Conservation (phyloP, 2,329 filamentous ascomycete species). For the Bipolaris zeicola region DNA sequence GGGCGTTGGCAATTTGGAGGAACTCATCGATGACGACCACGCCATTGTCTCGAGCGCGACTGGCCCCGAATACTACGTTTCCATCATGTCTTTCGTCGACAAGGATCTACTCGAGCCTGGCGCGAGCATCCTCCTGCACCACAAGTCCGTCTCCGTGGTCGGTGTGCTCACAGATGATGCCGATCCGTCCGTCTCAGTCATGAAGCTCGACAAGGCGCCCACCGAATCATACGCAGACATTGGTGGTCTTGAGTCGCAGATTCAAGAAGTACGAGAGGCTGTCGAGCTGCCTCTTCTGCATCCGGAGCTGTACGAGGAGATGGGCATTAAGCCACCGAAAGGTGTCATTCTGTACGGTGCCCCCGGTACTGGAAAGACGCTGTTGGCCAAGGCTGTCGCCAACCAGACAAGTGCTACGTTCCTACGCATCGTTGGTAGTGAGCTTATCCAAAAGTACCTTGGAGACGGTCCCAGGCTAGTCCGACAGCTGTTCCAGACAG, state of each 20-base stretch:
- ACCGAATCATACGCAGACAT: slow-evolving; percentile 99
- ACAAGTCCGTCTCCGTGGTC: slow-evolving; percentile 97
- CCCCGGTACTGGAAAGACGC: slow-evolving; percentile 94
- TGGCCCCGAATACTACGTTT: slow-evolving; percentile 98
- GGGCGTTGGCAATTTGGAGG: slow-evolving; percentile 96
- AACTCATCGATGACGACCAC: slow-evolving; percentile 99
- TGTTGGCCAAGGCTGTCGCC: slow-evolving; percentile 94
- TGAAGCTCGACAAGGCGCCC: slow-evolving; percentile 99
- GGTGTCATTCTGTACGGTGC: slow-evolving; percentile 98
- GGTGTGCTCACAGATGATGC: slow-evolving; percentile 96
- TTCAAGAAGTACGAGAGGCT: slow-evolving; percentile 96
- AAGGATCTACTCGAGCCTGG: slow-evolving; percentile 97
- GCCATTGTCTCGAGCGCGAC: slow-evolving; percentile 98
- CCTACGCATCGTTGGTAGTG: slow-evolving; percentile 93
- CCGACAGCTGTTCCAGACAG: slow-evolving; percentile 94
- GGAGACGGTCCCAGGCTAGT: slow-evolving; percentile 94
- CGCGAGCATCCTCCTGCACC: slow-evolving; percentile 91
- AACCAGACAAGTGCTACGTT: slow-evolving; percentile 99
- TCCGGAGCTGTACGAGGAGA: slow-evolving; percentile 97
- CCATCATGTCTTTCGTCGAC: slow-evolving; percentile 99
- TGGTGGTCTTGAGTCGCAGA: slow-evolving; percentile 91
- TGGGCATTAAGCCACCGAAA: slow-evolving; percentile 99
- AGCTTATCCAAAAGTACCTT: slow-evolving; percentile 98
- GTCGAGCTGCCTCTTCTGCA: slow-evolving; percentile 94
- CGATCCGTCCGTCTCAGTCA: slow-evolving; percentile 93